Conservation (phyloP, 1,284 basidiomycete species). For the Cystobasidium sp. region DNA sequence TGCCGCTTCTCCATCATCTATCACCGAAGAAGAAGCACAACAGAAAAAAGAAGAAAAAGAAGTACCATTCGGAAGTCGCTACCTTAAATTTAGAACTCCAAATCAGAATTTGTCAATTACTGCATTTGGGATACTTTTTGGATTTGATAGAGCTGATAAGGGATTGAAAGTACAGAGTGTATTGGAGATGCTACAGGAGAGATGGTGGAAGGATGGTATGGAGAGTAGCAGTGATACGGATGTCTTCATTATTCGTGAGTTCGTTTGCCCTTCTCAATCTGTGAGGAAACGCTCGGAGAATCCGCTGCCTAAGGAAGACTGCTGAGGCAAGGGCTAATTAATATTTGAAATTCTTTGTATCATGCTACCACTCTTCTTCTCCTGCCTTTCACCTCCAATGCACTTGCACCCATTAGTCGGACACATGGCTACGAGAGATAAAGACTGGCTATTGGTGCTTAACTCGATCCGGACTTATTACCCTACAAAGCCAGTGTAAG, state of each 20-base stretch:
- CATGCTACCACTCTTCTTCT: background rate
- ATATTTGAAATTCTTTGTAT: background rate
- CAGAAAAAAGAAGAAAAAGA: background rate
- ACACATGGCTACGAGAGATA: slow-evolving; percentile 47
- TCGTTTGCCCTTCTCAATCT: background rate
- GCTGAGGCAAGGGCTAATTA: too few species aligned
- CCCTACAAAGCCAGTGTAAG: slow-evolving; percentile 51
- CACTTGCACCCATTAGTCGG: slow-evolving; percentile 5
- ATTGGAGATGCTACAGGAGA: slow-evolving; percentile 50
- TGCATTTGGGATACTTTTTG: slow-evolving; percentile 54
- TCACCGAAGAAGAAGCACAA: background rate
- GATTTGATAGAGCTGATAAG: slow-evolving; percentile 50
- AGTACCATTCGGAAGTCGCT: slow-evolving; percentile 49
- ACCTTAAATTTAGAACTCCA: slow-evolving; percentile 51
- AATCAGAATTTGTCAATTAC: slow-evolving; percentile 51
- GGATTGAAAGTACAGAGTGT: slow-evolving; percentile 46
- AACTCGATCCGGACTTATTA: slow-evolving; percentile 49
- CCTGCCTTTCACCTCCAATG: background rate
- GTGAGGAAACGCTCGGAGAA: background rate
- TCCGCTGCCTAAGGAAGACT: too few species aligned
- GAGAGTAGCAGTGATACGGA: slow-evolving; percentile 45
- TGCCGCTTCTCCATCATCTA: background rate
- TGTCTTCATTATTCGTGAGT: slow-evolving; percentile 52
- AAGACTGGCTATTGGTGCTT: slow-evolving; percentile 52
- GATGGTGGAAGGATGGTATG: slow-evolving; percentile 53